Conservation (phyloP, 352 stramenopile genomes). For the Pythium apleroticum region DNA sequence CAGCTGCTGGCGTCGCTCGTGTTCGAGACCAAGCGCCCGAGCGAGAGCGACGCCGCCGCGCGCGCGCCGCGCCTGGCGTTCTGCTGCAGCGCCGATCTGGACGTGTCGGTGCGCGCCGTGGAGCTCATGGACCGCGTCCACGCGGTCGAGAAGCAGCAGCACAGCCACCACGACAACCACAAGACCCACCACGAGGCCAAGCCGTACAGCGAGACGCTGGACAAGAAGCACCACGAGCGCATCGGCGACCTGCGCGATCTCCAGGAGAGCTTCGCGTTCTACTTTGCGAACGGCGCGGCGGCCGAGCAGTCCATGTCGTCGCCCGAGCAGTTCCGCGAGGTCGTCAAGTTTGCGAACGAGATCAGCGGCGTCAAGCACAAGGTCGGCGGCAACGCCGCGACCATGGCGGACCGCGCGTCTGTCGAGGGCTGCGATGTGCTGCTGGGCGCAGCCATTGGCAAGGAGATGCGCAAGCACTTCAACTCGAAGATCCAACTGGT, state of each 20-base stretch:
- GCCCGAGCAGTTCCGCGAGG: slow-evolving; percentile 67
- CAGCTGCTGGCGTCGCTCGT: slow-evolving; percentile 66
- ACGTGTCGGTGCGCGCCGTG: slow-evolving; percentile 74
- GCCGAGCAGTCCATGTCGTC: slow-evolving; percentile 85
- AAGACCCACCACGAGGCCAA: slow-evolving; percentile 31
- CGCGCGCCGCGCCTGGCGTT: slow-evolving; percentile 59
- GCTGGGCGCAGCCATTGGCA: slow-evolving; percentile 72
- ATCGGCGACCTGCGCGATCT: slow-evolving; percentile 61
- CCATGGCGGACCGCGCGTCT: slow-evolving; percentile 69
- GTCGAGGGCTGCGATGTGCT: slow-evolving; percentile 73
- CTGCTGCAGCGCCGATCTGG: slow-evolving; percentile 80
- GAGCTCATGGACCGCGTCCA: slow-evolving; percentile 69
- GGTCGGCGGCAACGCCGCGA: slow-evolving; percentile 78
- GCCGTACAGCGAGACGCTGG: slow-evolving; percentile 29
- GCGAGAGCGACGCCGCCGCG: slow-evolving; percentile 8
- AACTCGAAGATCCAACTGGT: slow-evolving; percentile 63
- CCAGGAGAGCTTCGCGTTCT: slow-evolving; percentile 83
- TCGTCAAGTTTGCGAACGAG: slow-evolving; percentile 66
- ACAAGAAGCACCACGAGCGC: slow-evolving; percentile 64
- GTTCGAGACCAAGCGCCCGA: slow-evolving; percentile 48
- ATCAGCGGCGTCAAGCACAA: slow-evolving; percentile 59
- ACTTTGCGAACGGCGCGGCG: slow-evolving; percentile 76
- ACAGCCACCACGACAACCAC: slow-evolving; percentile 35
- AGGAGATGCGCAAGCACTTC: slow-evolving; percentile 72
- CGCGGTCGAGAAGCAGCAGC: slow-evolving; percentile 42